Evolutionary conservation across 1,284 basidiomycete species (phyloP).

Genomic region (Ganoderma leucocontextum): DNA sequence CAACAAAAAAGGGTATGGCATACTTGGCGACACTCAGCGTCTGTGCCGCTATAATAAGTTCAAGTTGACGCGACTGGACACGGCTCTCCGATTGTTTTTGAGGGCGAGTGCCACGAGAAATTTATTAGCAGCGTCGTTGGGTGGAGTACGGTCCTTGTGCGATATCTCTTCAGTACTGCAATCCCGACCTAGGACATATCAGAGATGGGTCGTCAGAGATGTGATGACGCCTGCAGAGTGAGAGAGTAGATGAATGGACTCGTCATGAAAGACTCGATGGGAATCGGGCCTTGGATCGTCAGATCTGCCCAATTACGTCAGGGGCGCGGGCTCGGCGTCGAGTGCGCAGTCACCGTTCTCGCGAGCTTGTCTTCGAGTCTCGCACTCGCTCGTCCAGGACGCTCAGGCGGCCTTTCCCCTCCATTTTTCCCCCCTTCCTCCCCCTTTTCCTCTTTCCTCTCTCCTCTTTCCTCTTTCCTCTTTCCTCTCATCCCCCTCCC

Average conservation of each 20-base stretch:
- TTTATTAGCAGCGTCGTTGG: background rate
- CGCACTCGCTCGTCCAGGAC: conserved; percentile 20
- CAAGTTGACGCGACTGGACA: background rate
- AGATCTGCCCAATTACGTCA: conserved; percentile 5
- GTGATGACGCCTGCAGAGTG: conserved; percentile 15
- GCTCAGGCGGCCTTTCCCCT: conserved; percentile 13
- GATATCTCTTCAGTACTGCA: background rate
- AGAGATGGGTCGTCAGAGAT: conserved; percentile 24
- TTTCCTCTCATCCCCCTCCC: conserved; percentile 13
- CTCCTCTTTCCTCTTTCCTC: background rate
- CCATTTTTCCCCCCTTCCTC: background rate
- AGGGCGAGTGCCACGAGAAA: background rate
- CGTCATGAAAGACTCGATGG: background rate
- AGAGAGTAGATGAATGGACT: background rate
- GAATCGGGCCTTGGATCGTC: background rate
- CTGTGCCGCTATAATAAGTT: background rate
- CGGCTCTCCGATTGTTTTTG: background rate
- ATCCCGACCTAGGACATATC: background rate
- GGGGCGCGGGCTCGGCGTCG: background rate
- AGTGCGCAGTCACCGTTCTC: conserved; percentile 19
- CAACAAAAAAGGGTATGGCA: background rate
- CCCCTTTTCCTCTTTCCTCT: background rate
- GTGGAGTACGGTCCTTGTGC: background rate
- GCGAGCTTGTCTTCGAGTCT: conserved; percentile 8
- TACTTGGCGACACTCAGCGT: background rate